Evolutionary conservation across 371 early-diverging fungal genomes (phyloP).

Genomic region (Choanephora cucurbitarum): DNA sequence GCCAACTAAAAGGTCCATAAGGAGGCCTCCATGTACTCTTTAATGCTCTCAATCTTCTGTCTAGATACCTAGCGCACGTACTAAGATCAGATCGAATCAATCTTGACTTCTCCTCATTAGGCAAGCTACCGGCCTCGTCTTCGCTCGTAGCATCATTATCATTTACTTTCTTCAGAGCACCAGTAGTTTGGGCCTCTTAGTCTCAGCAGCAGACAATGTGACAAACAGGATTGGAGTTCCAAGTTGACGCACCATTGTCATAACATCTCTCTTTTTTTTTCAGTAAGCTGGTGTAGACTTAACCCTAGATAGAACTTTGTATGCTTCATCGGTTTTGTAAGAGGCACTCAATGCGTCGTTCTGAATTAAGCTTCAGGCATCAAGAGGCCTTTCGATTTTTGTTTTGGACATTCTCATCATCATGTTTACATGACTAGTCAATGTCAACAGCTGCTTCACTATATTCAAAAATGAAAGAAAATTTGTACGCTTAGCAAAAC

Average conservation of each 20-base stretch:
- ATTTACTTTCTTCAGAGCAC: background rate
- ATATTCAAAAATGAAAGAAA: too few relatives aligned
- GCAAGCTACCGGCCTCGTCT: background rate
- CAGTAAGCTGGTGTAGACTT: conserved; percentile 6
- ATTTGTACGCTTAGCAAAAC: too few relatives aligned
- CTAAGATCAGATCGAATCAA: conserved; percentile 11
- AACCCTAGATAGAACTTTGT: conserved; percentile 2
- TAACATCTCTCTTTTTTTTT: conserved; percentile 3
- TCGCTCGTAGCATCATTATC: conserved; percentile 1
- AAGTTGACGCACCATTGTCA: conserved; percentile 11
- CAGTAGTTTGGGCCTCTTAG: conserved; percentile 7
- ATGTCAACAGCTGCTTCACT: too few relatives aligned
- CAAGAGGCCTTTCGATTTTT: too few relatives aligned
- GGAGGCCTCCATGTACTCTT: conserved; percentile 3
- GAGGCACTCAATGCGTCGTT: too few relatives aligned
- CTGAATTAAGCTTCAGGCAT: too few relatives aligned
- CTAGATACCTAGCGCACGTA: conserved; percentile 12
- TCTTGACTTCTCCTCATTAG: background rate
- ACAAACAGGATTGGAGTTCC: conserved; percentile 6
- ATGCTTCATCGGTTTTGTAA: too few relatives aligned
- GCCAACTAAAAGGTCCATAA: conserved; percentile 8
- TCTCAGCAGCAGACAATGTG: conserved; percentile 9
- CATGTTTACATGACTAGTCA: too few relatives aligned
- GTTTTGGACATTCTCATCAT: too few relatives aligned
- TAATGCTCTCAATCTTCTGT: conserved; percentile 6